phyloP scores from a whole-genome alignment of 192 early-diverging fungal genomes.

The Haplosporangium gracile region DNA sequence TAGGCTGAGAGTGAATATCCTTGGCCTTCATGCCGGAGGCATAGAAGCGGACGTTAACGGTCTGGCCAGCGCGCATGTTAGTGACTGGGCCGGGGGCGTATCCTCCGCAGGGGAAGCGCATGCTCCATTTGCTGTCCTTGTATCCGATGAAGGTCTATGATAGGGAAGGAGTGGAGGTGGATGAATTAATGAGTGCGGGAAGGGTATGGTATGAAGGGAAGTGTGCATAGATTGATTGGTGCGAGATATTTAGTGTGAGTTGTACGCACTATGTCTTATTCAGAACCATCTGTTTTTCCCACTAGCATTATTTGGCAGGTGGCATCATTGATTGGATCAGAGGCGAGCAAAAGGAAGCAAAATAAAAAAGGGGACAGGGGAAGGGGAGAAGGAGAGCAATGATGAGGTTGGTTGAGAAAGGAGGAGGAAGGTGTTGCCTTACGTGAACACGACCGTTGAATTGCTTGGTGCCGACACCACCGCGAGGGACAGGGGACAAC shows the following conservation, averaged over 20 bases:
- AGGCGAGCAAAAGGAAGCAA: background rate
- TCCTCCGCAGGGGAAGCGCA: slow-evolving; percentile 56
- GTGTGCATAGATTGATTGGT: background rate
- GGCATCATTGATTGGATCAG: background rate
- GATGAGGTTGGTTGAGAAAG: too few relatives aligned
- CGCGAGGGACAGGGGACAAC: slow-evolving; percentile 43
- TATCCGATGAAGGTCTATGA: slow-evolving; percentile 44
- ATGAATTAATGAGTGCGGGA: background rate
- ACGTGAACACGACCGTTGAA: slow-evolving; percentile 54
- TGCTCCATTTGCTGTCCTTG: slow-evolving; percentile 34
- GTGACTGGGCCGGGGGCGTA: slow-evolving; percentile 56
- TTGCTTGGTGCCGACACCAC: slow-evolving; percentile 43
- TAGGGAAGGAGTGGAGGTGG: background rate
- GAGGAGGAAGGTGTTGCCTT: background rate
- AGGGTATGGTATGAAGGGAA: background rate
- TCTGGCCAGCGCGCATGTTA: slow-evolving; percentile 64
- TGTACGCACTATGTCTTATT: too few relatives aligned
- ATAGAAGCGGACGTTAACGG: slow-evolving; percentile 63
- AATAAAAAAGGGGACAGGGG: background rate
- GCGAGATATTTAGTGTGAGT: too few relatives aligned
- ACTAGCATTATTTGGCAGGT: background rate
- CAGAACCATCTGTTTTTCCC: background rate
- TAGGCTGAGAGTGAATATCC: slow-evolving; percentile 32
- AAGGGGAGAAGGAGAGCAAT: background rate
- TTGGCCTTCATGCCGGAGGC: slow-evolving; percentile 33